A percentile compares a stretch with the other conserved stretches of the same genome.
These are phyloP conservation scores for Saccharum officinarum DNA, from an alignment of 176 grass and related monocot genomes.

Conservation along the genomic window DNA sequence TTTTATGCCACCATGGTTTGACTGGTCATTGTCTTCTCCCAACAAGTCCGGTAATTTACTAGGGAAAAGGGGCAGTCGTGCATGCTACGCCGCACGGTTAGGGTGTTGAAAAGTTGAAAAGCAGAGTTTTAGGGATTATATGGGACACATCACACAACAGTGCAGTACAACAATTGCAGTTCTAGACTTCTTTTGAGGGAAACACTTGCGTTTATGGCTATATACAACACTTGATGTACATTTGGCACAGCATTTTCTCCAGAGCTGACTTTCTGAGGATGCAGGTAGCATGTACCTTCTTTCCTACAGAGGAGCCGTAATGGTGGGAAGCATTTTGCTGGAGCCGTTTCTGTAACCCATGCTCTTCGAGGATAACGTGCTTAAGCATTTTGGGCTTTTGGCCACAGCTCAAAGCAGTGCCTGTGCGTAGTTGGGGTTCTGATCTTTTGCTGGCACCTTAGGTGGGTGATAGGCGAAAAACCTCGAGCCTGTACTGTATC, in stretches of 20 bases:
- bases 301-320: neutral
- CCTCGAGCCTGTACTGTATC: neutral
- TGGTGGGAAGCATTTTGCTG: neutral
- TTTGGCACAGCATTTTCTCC: neutral
- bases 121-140: neutral
- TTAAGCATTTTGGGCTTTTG: constrained; percentile 32
- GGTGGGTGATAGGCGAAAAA: neutral
- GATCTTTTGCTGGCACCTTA: neutral
- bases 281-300: neutral
- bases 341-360: neutral
- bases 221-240: neutral
- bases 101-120: neutral
- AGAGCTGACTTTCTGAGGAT: neutral
- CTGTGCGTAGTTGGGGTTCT: neutral
- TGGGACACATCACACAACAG: neutral
- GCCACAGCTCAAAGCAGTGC: neutral
- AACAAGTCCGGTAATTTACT: neutral
- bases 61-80: neutral
- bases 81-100: neutral
- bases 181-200: neutral
- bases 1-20: constrained; percentile 9
- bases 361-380: neutral
- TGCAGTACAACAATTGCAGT: neutral
- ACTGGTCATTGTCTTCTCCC: neutral
- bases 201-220: neutral